A percentile compares a stretch with the other conserved stretches of the same genome.
phyloP scores from a whole-genome alignment of 805 yeast genomes.

The Candida arabinofermentans region DNA sequence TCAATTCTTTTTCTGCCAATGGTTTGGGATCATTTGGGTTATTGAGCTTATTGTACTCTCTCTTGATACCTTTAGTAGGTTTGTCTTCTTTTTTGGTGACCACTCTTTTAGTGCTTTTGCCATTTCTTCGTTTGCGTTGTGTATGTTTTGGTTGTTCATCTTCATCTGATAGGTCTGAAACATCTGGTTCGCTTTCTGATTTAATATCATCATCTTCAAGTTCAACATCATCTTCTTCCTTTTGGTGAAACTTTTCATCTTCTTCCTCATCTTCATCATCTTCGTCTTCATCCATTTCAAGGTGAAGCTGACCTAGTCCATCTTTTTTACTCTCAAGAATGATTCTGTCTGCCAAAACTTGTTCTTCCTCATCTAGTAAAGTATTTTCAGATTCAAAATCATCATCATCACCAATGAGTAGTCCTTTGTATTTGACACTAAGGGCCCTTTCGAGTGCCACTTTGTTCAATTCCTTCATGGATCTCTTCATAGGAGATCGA shows the following conservation, averaged over 20 bases:
- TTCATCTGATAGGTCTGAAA: background rate
- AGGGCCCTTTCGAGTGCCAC: constrained; percentile 50
- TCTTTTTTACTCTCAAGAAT: constrained; percentile 34
- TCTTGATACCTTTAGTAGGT: constrained; percentile 6
- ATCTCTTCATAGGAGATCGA: constrained; percentile 39
- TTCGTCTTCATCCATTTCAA: constrained; percentile 17
- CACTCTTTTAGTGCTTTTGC: background rate
- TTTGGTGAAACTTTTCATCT: constrained; percentile 1
- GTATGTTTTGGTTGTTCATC: background rate
- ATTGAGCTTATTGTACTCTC: background rate
- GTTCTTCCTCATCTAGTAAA: constrained; percentile 37
- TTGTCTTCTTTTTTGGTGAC: background rate
- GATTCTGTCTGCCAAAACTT: constrained; percentile 43
- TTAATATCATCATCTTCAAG: constrained; percentile 2
- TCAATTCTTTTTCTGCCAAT: constrained; percentile 22
- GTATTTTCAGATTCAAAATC: constrained; percentile 33
- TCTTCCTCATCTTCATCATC: constrained; percentile 1
- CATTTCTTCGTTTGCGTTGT: background rate
- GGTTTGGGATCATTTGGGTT: constrained; percentile 7
- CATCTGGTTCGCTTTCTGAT: background rate
- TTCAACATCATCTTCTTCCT: constrained; percentile 1
- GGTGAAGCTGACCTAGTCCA: constrained; percentile 17
- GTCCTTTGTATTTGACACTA: constrained; percentile 27
- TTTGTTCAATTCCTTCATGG: constrained; percentile 35
- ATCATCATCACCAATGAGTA: constrained; percentile 17